Evolutionary conservation across 306 rosid species (phyloP).

Genomic region (Sesbania bispinosa): DNA sequence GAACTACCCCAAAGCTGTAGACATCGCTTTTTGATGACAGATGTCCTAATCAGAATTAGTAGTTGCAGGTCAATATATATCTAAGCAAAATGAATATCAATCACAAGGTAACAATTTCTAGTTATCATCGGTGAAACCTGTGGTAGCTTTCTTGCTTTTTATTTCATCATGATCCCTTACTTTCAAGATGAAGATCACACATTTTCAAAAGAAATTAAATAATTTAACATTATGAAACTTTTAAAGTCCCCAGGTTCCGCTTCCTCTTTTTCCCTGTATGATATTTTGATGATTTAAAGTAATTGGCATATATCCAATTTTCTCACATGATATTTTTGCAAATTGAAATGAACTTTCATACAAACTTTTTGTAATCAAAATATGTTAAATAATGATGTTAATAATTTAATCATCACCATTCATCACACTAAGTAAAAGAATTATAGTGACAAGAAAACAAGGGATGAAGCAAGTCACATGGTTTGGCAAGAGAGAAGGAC

Average conservation of each 20-base stretch:
- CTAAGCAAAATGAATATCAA: not conserved
- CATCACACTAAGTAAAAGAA: not conserved
- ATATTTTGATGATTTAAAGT: not conserved
- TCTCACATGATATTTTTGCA: not conserved
- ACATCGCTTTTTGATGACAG: slow-evolving; percentile 91
- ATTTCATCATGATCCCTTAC: not conserved
- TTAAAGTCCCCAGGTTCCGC: not conserved
- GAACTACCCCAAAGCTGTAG: slow-evolving; percentile 93
- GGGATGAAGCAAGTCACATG: not conserved
- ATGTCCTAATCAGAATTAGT: slow-evolving; percentile 58
- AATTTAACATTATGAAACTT: not conserved
- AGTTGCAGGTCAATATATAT: slow-evolving; percentile 19
- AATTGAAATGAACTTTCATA: not conserved
- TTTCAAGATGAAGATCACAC: slow-evolving; percentile 2
- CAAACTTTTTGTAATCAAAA: not conserved
- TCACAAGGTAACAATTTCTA: not conserved
- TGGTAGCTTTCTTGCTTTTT: not conserved
- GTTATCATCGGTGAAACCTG: not conserved
- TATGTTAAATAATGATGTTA: not conserved
- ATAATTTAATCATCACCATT: not conserved
- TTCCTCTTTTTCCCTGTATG: not conserved
- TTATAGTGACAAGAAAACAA: not conserved
- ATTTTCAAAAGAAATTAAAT: not conserved
- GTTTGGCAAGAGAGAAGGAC: not conserved
- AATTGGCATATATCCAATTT: not conserved